A percentile compares a stretch with the other conserved stretches of the same genome.
Conservation (phyloP, 805 yeast species). For the Ogataea thermomethanolica region DNA sequence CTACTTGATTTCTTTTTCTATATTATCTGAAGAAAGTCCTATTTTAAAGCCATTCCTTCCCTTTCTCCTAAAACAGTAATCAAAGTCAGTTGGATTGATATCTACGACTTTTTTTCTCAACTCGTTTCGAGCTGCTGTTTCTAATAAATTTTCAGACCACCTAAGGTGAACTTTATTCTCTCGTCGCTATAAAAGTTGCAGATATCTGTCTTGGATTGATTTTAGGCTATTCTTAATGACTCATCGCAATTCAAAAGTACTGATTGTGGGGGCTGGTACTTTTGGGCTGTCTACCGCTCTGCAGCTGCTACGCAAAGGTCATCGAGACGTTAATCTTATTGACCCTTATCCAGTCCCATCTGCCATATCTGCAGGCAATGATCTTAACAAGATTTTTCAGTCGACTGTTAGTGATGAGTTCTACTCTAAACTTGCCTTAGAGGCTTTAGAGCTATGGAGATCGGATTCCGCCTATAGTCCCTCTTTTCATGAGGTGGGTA, state of each 20-base stretch:
- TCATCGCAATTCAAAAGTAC: not conserved
- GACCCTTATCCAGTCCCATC: not conserved
- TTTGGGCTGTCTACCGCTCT: conserved; percentile 43
- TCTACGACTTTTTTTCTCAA: not conserved
- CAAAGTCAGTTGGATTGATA: not conserved
- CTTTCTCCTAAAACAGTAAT: no score
- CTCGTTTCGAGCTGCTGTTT: not conserved
- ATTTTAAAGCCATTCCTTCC: no score
- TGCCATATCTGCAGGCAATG: conserved; percentile 2
- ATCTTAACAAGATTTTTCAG: conserved; percentile 44
- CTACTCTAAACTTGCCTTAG: conserved; percentile 41
- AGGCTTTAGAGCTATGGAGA: conserved; percentile 41
- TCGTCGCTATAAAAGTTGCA: not conserved
- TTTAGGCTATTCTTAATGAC: not conserved
- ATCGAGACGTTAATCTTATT: conserved; percentile 21
- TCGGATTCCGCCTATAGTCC: conserved; percentile 18
- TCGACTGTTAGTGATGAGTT: conserved; percentile 41
- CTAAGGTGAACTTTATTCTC: not conserved
- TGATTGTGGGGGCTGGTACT: conserved; percentile 43
- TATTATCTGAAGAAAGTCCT: no score
- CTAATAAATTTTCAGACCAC: not conserved
- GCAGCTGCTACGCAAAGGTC: conserved; percentile 34
- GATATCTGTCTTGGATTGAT: not conserved
- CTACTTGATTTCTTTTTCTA: conserved; percentile 2
- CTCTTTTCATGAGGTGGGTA: conserved; percentile 34